These are phyloP conservation scores for Trichosporon coremiiforme DNA, from an alignment of 1,284 basidiomycete genomes.

Conservation along the genomic window DNA sequence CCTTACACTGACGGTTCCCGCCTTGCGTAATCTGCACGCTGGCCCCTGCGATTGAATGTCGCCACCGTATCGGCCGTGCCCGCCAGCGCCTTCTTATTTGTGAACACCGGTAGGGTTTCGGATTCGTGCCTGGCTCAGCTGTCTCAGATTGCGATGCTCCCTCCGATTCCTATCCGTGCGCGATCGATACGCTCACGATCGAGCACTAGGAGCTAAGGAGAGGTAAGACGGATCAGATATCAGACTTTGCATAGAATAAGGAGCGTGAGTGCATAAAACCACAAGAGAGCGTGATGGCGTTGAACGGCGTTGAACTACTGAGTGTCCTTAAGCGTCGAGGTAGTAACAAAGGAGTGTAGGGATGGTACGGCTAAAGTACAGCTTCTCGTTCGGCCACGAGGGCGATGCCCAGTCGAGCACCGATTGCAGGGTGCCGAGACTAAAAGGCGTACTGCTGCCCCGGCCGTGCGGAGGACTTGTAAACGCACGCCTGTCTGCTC, in stretches of 20 bases:
- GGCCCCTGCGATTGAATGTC: not conserved
- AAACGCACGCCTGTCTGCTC: not conserved
- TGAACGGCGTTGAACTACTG: not conserved
- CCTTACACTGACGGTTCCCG: not conserved
- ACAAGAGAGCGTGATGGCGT: not conserved
- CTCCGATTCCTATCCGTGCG: no score
- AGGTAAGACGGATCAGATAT: no score
- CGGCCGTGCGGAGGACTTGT: not conserved
- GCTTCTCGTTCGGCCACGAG: no score
- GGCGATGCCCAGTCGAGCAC: no score
- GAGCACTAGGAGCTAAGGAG: no score
- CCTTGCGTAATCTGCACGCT: not conserved
- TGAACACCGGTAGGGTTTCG: not conserved
- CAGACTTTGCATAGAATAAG: not conserved
- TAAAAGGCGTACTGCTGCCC: not conserved
- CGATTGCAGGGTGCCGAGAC: not conserved
- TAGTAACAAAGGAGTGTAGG: not conserved
- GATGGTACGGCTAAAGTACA: no score
- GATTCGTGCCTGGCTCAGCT: not conserved
- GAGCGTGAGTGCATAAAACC: not conserved
- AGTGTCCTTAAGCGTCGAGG: not conserved
- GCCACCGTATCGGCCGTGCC: not conserved
- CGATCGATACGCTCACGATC: no score
- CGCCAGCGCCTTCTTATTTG: not conserved
- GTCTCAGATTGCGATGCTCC: not conserved